phyloP scores from a whole-genome alignment of 208 protist genomes.

The Trypanosoma theileri region DNA sequence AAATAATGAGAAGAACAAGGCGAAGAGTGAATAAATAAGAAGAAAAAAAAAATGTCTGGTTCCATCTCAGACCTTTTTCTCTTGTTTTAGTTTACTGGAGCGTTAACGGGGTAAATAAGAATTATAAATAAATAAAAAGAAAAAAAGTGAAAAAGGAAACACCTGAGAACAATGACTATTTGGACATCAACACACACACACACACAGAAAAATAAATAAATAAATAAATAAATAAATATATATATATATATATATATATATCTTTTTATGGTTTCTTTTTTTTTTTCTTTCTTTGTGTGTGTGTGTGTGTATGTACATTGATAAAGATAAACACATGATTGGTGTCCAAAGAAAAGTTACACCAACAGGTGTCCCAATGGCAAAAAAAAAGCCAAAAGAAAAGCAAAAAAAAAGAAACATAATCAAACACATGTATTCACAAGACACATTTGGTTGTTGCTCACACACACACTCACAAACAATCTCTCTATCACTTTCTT shows the following conservation, averaged over 20 bases:
- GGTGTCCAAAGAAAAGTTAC: constrained; percentile 5
- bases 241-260: too few relatives aligned
- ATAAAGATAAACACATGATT: too few relatives aligned
- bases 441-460: too few relatives aligned
- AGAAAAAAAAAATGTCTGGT: not conserved
- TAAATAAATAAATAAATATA: constrained; percentile 10
- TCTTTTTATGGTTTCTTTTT: too few relatives aligned
- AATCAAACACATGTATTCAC: not conserved
- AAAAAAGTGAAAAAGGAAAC: constrained; percentile 9
- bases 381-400: not conserved
- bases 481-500: constrained; percentile 8
- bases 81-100: too few relatives aligned
- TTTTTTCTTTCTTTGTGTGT: too few relatives aligned
- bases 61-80: too few relatives aligned
- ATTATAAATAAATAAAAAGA: constrained; percentile 27
- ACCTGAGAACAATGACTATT: not conserved
- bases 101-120: constrained; percentile 11
- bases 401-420: not conserved
- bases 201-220: not conserved
- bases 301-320: too few relatives aligned
- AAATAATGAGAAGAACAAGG: too few relatives aligned
- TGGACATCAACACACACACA: not conserved
- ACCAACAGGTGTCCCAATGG: not conserved
- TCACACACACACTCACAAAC: not conserved
- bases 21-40: not conserved